Conservation (phyloP, 495 filamentous ascomycete species). For the Daldinia concentrica region DNA sequence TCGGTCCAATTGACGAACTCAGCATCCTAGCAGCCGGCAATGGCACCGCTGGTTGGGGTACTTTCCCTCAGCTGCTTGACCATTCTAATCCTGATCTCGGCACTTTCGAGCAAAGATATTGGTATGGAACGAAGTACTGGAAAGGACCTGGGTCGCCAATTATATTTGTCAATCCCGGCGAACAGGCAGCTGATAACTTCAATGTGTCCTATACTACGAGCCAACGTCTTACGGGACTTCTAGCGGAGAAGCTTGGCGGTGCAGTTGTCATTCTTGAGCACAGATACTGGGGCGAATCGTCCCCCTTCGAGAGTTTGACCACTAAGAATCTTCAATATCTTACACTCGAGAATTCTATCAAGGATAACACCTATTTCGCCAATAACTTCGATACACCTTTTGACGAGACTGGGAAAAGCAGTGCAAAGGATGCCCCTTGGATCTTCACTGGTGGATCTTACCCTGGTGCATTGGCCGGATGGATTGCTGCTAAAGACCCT, state of each 20-base stretch:
- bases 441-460: slow-evolving; percentile 72
- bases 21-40: slow-evolving; percentile 19
- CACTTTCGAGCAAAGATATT: slow-evolving; percentile 67
- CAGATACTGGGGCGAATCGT: slow-evolving; percentile 69
- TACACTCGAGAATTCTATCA: slow-evolving; percentile 69
- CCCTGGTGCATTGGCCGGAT: slow-evolving; percentile 69
- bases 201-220: slow-evolving; percentile 63
- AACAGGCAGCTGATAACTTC: slow-evolving; percentile 62
- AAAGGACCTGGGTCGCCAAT: slow-evolving; percentile 63
- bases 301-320: slow-evolving; percentile 64
- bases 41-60: slow-evolving; percentile 43
- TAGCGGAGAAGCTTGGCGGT: slow-evolving; percentile 63
- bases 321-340: slow-evolving; percentile 67
- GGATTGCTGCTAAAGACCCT: slow-evolving; percentile 66
- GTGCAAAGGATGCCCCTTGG: slow-evolving; percentile 68
- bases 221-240: slow-evolving; percentile 61
- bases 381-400: slow-evolving; percentile 66
- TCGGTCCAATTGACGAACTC: slow-evolving; percentile 43
- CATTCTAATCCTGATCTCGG: slow-evolving; percentile 63
- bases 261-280: slow-evolving; percentile 69
- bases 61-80: slow-evolving; percentile 66
- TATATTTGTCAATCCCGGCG: slow-evolving; percentile 69
- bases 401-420: slow-evolving; percentile 61
- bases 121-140: slow-evolving; percentile 64
- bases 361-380: slow-evolving; percentile 71